phyloP scores from a whole-genome alignment of 2,329 filamentous ascomycete genomes.

The Parafenestella ontariensis region DNA sequence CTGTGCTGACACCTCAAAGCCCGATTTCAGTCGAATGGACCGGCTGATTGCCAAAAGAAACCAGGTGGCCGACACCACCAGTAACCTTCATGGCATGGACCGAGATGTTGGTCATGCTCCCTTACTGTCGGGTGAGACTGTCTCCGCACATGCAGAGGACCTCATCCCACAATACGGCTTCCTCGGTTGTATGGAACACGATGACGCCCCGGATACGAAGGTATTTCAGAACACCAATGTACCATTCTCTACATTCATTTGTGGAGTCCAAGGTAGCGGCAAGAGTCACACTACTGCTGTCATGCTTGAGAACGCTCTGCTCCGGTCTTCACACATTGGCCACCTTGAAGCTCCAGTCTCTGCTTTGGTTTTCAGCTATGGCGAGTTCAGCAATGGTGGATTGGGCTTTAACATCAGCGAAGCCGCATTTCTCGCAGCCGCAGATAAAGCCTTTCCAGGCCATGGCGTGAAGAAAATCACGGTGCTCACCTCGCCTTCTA shows the following conservation, averaged over 20 bases:
- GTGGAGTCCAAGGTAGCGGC: conserved; percentile 68
- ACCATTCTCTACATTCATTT: conserved; percentile 67
- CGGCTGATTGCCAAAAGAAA: background rate
- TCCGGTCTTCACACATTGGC: conserved; percentile 52
- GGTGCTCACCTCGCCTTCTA: conserved; percentile 34
- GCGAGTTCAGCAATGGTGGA: conserved; percentile 51
- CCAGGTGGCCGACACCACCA: background rate
- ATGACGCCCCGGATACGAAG: background rate
- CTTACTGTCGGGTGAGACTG: conserved; percentile 2
- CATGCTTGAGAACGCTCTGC: conserved; percentile 57
- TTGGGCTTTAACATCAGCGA: conserved; percentile 62
- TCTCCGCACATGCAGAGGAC: conserved; percentile 10
- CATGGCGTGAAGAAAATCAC: conserved; percentile 25
- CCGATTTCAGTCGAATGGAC: conserved; percentile 3
- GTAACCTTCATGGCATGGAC: background rate
- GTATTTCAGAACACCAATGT: conserved; percentile 62
- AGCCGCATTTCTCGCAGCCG: conserved; percentile 61
- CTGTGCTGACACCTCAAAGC: background rate
- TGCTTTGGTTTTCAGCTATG: conserved; percentile 66
- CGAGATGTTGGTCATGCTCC: conserved; percentile 17
- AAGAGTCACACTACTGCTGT: conserved; percentile 68
- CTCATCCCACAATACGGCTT: conserved; percentile 23
- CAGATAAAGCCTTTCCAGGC: conserved; percentile 14
- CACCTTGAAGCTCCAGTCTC: conserved; percentile 61
- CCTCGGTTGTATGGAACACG: conserved; percentile 1